Evolutionary conservation across 345 rosid genomes (phyloP).

Genomic region (Citrus glauca): DNA sequence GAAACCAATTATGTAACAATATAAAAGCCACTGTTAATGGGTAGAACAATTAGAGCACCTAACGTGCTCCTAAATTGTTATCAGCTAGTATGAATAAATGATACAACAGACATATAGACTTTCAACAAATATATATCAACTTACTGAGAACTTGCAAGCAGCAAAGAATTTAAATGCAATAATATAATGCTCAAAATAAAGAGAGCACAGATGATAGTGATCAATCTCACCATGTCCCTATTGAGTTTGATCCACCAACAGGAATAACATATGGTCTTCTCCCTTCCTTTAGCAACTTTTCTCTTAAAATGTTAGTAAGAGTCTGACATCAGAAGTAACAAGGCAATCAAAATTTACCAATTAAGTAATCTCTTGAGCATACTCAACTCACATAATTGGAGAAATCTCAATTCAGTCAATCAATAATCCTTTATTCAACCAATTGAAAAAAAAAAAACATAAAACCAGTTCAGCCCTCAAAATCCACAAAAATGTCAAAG

Average conservation of each 20-base stretch:
- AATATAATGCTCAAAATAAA: not conserved
- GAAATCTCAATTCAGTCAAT: not conserved
- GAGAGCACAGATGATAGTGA: not conserved
- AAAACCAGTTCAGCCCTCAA: not conserved
- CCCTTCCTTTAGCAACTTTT: slow-evolving; percentile 72
- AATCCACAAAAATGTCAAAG: not conserved
- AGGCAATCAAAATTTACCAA: not conserved
- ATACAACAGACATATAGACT: not conserved
- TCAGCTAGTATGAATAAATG: not conserved
- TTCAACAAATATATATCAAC: not conserved
- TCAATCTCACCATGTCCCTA: slow-evolving; percentile 87
- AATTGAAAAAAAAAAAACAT: not conserved
- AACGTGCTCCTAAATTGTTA: not conserved
- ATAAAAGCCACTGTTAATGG: not conserved
- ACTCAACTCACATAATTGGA: not conserved
- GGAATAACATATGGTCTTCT: slow-evolving; percentile 89
- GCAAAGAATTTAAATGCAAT: not conserved
- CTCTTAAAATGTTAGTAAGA: slow-evolving; percentile 69
- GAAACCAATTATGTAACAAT: not conserved
- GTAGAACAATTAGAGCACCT: not conserved
- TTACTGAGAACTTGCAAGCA: not conserved
- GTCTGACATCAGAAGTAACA: slow-evolving; percentile 42
- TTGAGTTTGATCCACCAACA: slow-evolving; percentile 88
- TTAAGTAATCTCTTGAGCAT: not conserved
- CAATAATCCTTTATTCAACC: not conserved